Conservation (phyloP, 1,284 basidiomycete genomes). For the Sporisorium scitamineum region DNA sequence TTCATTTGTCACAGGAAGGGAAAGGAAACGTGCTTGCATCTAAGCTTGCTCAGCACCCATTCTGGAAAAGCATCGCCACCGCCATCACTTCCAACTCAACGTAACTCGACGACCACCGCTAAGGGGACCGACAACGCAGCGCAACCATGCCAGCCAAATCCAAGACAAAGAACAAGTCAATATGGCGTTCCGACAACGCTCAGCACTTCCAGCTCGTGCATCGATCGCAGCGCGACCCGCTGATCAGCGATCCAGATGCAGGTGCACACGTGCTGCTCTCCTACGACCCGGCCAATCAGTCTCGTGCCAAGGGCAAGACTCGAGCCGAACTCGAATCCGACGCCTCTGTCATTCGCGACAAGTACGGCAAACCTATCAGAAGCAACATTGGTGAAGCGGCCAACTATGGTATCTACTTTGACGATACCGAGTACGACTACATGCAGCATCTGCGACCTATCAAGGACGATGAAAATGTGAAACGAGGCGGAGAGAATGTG, state of each 20-base stretch:
- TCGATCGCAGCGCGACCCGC: constrained; percentile 92
- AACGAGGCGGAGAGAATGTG: constrained; percentile 57
- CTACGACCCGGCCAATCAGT: constrained; percentile 74
- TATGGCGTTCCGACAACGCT: constrained; percentile 87
- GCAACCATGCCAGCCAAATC: constrained; percentile 55
- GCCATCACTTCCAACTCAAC: background rate
- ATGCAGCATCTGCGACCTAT: constrained; percentile 85
- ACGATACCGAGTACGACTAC: constrained; percentile 99
- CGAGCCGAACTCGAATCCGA: constrained; percentile 78
- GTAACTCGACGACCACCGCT: background rate
- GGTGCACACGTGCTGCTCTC: constrained; percentile 88
- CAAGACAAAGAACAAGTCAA: constrained; percentile 72
- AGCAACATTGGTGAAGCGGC: constrained; percentile 83
- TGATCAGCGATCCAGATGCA: constrained; percentile 92
- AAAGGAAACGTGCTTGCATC: no score
- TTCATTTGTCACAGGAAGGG: background rate
- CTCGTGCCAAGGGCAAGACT: constrained; percentile 77
- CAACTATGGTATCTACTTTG: constrained; percentile 90
- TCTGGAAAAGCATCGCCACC: background rate
- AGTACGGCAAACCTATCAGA: constrained; percentile 41
- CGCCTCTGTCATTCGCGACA: constrained; percentile 74
- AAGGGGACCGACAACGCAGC: background rate
- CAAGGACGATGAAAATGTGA: constrained; percentile 57
- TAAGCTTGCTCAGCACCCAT: background rate
- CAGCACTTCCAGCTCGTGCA: constrained; percentile 97